Evolutionary conservation across 2,329 filamentous ascomycete genomes (phyloP).

Genomic region (Apiospora koreana): DNA sequence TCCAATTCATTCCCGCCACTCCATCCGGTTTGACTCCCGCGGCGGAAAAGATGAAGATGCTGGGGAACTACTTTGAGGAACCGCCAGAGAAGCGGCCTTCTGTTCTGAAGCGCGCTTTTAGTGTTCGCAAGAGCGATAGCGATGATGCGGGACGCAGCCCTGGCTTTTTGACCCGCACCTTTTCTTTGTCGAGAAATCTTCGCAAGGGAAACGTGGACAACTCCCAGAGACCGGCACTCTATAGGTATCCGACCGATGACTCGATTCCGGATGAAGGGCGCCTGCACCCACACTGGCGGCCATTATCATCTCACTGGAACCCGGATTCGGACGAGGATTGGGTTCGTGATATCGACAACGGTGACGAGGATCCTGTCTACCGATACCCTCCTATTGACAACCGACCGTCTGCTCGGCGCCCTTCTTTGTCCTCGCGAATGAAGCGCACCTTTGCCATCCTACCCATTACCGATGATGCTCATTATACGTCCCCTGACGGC

Average conservation of each 20-base stretch:
- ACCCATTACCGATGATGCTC: constrained; percentile 47
- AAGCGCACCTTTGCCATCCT: constrained; percentile 63
- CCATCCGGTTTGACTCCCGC: constrained; percentile 60
- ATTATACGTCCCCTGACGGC: constrained; percentile 33
- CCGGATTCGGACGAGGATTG: constrained; percentile 30
- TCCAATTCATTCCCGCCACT: constrained; percentile 65
- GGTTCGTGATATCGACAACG: constrained; percentile 32
- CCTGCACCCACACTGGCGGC: constrained; percentile 63
- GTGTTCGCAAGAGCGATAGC: constrained; percentile 49
- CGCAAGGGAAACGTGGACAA: constrained; percentile 33
- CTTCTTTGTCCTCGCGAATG: constrained; percentile 54
- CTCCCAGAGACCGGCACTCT: constrained; percentile 29
- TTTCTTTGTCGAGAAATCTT: constrained; percentile 53
- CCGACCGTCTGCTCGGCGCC: constrained; percentile 42
- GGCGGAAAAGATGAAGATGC: constrained; percentile 50
- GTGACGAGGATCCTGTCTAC: constrained; percentile 36
- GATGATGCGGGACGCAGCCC: constrained; percentile 41
- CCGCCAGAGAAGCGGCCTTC: constrained; percentile 47
- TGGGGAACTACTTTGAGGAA: constrained; percentile 55
- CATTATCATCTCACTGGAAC: constrained; percentile 45
- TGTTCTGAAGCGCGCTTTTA: constrained; percentile 55
- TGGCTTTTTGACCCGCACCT: constrained; percentile 49
- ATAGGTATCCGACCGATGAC: constrained; percentile 43
- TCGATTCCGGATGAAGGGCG: constrained; percentile 52
- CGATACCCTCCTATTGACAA: constrained; percentile 52